phyloP scores from a whole-genome alignment of 148 eudicot species.

The Limonium bicolor region DNA sequence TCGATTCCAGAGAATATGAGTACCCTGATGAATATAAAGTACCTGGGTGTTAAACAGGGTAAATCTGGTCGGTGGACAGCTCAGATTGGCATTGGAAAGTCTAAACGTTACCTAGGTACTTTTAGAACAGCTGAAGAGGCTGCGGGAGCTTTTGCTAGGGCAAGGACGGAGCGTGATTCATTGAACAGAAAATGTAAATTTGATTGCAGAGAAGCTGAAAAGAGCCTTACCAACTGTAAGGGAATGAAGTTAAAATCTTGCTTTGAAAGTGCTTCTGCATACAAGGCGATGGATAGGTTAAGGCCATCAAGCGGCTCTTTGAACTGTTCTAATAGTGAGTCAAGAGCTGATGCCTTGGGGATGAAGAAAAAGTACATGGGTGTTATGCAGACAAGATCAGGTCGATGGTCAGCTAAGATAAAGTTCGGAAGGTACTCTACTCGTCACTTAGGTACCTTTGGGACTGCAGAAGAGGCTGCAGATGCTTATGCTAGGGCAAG shows the following conservation, averaged over 20 bases:
- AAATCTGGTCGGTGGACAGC: conserved; percentile 17
- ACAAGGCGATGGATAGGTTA: not conserved
- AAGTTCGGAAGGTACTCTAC: not conserved
- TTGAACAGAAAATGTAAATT: not conserved
- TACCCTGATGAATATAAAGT: too few species aligned
- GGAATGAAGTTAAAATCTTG: not conserved
- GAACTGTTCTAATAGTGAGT: too few species aligned
- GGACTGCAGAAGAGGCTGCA: conserved; percentile 11
- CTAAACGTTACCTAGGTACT: conserved; percentile 9
- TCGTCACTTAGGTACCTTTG: conserved; percentile 2
- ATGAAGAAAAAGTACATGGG: too few species aligned
- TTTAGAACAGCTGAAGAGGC: not conserved
- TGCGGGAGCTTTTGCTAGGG: not conserved
- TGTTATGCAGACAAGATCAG: not conserved
- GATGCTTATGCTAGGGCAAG: conserved; percentile 2
- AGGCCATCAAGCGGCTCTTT: too few species aligned
- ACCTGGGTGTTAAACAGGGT: conserved; percentile 2
- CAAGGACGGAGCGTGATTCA: not conserved
- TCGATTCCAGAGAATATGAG: too few species aligned
- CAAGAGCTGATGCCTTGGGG: too few species aligned
- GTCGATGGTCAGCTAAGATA: not conserved
- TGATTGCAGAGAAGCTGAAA: not conserved
- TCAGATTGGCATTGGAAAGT: conserved; percentile 5
- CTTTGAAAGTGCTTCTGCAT: not conserved
- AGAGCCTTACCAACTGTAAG: not conserved